Percentiles rank a stretch among this genome's conserved stretches.
Conservation (phyloP, 2,329 filamentous ascomycete genomes). For the Aspergillus pseudoviridinutans region DNA sequence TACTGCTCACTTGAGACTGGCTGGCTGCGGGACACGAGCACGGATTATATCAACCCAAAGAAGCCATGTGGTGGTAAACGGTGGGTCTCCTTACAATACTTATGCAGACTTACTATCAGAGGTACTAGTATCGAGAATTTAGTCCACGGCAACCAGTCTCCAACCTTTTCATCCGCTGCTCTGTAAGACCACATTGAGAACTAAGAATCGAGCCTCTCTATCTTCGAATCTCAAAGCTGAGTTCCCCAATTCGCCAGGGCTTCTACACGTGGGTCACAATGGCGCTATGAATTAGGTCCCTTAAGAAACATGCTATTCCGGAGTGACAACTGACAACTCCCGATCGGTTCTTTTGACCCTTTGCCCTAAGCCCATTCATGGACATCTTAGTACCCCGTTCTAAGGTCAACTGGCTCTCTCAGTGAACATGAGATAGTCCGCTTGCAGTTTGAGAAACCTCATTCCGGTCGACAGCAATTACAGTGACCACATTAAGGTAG, state of each 20-base stretch:
- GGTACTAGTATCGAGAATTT: too few relatives aligned
- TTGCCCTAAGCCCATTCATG: not conserved
- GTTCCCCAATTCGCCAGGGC: not conserved
- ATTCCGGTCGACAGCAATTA: not conserved
- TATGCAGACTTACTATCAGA: not conserved
- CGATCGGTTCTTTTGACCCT: not conserved
- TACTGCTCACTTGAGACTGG: not conserved
- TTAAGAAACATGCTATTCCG: not conserved
- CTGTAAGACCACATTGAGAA: not conserved
- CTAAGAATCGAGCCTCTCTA: not conserved
- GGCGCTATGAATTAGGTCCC: not conserved
- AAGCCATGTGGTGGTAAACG: conserved; percentile 19
- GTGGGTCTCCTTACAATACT: conserved; percentile 13
- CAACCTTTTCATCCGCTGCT: not conserved
- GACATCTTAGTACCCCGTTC: not conserved
- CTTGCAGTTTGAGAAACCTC: not conserved
- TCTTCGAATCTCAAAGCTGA: not conserved
- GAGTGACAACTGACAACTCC: not conserved
- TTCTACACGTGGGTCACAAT: not conserved
- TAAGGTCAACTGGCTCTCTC: not conserved
- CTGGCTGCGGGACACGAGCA: not conserved
- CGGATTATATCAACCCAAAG: conserved; percentile 1
- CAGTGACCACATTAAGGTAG: not conserved
- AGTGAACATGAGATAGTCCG: too few relatives aligned
- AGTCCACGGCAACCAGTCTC: not conserved